Conservation (phyloP, 345 rosid species). For the Xanthoceras sorbifolium region DNA sequence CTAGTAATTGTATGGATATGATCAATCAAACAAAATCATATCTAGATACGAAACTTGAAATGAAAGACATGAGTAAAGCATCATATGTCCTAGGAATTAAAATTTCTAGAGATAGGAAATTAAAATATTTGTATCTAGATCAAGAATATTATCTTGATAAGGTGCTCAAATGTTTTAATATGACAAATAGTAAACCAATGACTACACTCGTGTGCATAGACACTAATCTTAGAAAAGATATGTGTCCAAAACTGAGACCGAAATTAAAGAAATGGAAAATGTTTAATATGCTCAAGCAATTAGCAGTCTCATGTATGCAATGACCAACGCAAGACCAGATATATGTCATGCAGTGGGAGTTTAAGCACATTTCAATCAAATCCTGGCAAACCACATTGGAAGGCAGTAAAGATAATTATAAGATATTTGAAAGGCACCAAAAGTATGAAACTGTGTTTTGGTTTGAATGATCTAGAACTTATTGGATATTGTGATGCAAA, state of each 20-base stretch:
- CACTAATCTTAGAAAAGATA: background rate
- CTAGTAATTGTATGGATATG: no score
- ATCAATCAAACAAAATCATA: no score
- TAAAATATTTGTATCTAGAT: no score
- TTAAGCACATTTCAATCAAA: background rate
- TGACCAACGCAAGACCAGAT: background rate
- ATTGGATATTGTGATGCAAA: background rate
- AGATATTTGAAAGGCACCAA: background rate
- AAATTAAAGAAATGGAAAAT: background rate
- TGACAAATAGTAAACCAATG: no score
- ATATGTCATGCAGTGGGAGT: background rate
- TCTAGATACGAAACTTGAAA: no score
- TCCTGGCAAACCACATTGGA: background rate
- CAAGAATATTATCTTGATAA: no score
- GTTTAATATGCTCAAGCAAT: background rate
- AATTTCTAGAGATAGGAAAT: no score
- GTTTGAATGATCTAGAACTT: background rate
- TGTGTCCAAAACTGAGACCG: background rate
- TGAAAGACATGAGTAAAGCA: no score
- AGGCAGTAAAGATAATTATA: background rate
- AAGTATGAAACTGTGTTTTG: background rate
- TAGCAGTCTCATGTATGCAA: background rate
- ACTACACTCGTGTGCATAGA: no score
- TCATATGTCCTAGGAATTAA: no score
- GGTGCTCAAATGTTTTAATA: no score